These are phyloP conservation scores for Leptographium procerum DNA, from an alignment of 2,329 filamentous ascomycete genomes.

Conservation along the genomic window DNA sequence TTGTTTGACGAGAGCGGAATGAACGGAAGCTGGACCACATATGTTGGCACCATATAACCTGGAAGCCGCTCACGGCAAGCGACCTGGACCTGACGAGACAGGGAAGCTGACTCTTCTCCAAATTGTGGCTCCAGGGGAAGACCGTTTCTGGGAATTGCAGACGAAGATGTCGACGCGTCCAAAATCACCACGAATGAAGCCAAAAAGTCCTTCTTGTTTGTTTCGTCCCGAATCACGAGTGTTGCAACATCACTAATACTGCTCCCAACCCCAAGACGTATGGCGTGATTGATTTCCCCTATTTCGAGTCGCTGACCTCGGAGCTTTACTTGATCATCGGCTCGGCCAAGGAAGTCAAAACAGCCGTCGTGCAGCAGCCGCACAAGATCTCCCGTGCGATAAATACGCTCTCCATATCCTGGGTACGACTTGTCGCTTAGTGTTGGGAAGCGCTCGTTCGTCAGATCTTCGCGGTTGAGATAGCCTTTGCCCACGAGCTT, in stretches of 20 bases:
- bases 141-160: neutral
- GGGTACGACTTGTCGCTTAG: slow-evolving; percentile 25
- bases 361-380: slow-evolving; percentile 68
- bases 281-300: slow-evolving; percentile 79
- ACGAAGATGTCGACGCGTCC: neutral
- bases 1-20: slow-evolving; percentile 83
- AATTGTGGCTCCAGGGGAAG: slow-evolving; percentile 15
- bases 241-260: slow-evolving; percentile 60
- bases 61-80: slow-evolving; percentile 63
- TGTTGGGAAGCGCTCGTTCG: slow-evolving; percentile 61
- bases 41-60: slow-evolving; percentile 83
- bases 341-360: slow-evolving; percentile 78
- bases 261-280: slow-evolving; percentile 45
- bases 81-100: slow-evolving; percentile 38
- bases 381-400: slow-evolving; percentile 83
- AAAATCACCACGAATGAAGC: slow-evolving; percentile 56
- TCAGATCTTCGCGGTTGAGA: slow-evolving; percentile 68
- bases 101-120: slow-evolving; percentile 22
- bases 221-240: slow-evolving; percentile 58
- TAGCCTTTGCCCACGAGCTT: slow-evolving; percentile 85
- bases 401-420: slow-evolving; percentile 51
- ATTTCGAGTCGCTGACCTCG: slow-evolving; percentile 83
- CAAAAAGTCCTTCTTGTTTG: slow-evolving; percentile 69
- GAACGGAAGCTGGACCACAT: slow-evolving; percentile 58
- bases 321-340: slow-evolving; percentile 86